A percentile compares a stretch with the other conserved stretches of the same genome.
Evolutionary conservation across 441 rosid genomes (phyloP).

Genomic region (Populus hybrid): DNA sequence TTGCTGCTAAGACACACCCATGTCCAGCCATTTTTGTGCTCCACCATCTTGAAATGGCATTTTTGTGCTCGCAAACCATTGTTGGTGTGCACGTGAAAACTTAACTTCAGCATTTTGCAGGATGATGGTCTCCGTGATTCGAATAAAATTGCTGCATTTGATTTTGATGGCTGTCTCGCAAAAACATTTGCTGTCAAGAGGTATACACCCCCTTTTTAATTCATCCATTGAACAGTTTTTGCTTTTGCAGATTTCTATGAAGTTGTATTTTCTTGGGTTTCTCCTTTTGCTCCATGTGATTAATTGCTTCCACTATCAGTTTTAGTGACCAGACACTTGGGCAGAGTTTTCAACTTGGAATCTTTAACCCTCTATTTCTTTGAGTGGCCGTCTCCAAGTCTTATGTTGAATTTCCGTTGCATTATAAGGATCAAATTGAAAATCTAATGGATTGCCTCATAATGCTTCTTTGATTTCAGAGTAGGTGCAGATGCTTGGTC

Average conservation of each 20-base stretch:
- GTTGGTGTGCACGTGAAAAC: background rate
- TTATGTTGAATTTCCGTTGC: background rate
- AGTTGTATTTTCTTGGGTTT: background rate
- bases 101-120: conserved; percentile 35
- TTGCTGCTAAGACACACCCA: background rate
- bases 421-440: background rate
- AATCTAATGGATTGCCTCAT: background rate
- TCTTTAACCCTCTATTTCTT: background rate
- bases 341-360: background rate
- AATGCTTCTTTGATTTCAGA: conserved; percentile 40
- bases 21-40: background rate
- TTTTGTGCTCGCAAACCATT: background rate
- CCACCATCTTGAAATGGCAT: background rate
- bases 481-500: conserved; percentile 89
- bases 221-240: background rate
- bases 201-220: conserved; percentile 26
- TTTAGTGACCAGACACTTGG: background rate
- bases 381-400: background rate
- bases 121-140: conserved; percentile 82
- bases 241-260: background rate
- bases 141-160: conserved; percentile 88
- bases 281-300: background rate
- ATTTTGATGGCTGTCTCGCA: conserved; percentile 94
- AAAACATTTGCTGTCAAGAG: conserved; percentile 76
- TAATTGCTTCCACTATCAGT: background rate